Evolutionary conservation across 495 filamentous ascomycete genomes (phyloP).

Genomic region (Amorphotheca resinae): DNA sequence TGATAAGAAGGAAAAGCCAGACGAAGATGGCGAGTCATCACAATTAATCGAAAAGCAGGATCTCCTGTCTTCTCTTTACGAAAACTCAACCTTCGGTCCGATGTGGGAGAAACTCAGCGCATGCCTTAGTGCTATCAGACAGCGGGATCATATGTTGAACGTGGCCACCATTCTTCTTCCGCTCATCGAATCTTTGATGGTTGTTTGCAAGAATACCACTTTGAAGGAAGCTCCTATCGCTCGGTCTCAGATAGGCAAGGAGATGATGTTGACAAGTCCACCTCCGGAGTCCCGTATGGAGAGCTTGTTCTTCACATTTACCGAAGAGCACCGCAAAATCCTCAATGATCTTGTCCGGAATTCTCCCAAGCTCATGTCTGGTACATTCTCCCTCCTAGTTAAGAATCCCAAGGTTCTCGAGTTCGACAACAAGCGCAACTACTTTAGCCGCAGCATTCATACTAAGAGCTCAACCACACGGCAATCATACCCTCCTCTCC

Average conservation of each 20-base stretch:
- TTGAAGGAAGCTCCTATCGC: slow-evolving; percentile 44
- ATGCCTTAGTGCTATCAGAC: slow-evolving; percentile 75
- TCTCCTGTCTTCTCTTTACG: slow-evolving; percentile 75
- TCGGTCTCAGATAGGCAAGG: slow-evolving; percentile 36
- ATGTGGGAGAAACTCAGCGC: slow-evolving; percentile 93
- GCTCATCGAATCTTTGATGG: slow-evolving; percentile 92
- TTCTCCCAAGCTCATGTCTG: slow-evolving; percentile 96
- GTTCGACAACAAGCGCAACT: slow-evolving; percentile 99
- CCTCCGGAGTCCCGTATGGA: slow-evolving; percentile 74
- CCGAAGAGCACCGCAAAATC: slow-evolving; percentile 95
- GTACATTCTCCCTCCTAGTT: slow-evolving; percentile 86
- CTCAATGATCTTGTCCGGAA: slow-evolving; percentile 95
- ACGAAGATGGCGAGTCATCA: slow-evolving; percentile 38
- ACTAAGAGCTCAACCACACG: slow-evolving; percentile 49
- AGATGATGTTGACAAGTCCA: slow-evolving; percentile 63
- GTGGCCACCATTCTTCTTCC: slow-evolving; percentile 91
- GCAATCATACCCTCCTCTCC: slow-evolving; percentile 54
- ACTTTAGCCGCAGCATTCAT: slow-evolving; percentile 90
- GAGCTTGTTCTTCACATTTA: slow-evolving; percentile 93
- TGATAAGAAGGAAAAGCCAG: slow-evolving; percentile 43
- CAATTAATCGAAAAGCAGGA: slow-evolving; percentile 56
- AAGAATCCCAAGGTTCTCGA: slow-evolving; percentile 98
- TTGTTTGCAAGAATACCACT: slow-evolving; percentile 94
- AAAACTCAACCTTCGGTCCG: slow-evolving; percentile 75
- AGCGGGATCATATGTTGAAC: slow-evolving; percentile 89